These are phyloP conservation scores for Rostrohypoxylon terebratum DNA, from an alignment of 495 filamentous ascomycete genomes.

Conservation along the genomic window DNA sequence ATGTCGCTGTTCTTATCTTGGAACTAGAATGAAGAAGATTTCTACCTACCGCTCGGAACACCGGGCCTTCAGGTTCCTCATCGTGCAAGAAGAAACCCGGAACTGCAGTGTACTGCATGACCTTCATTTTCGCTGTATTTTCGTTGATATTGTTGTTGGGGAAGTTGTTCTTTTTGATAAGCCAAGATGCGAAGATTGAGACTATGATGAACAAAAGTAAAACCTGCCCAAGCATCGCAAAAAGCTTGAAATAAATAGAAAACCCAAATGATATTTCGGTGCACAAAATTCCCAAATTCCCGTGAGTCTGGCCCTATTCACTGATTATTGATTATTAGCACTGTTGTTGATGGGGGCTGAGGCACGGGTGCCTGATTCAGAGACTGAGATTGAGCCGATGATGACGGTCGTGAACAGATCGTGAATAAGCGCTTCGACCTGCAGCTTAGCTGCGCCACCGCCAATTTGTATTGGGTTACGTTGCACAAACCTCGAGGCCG, in stretches of 20 bases:
- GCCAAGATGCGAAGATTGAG: constrained; percentile 8
- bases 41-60: constrained; percentile 34
- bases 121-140: background rate
- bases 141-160: background rate
- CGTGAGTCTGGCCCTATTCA: constrained; percentile 13
- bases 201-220: background rate
- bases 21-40: background rate
- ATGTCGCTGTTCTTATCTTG: background rate
- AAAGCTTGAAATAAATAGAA: background rate
- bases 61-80: constrained; percentile 28
- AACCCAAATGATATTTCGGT: background rate
- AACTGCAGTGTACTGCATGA: constrained; percentile 17
- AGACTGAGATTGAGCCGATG: background rate
- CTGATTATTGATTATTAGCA: background rate
- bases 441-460: constrained; percentile 21
- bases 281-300: background rate
- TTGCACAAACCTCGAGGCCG: constrained; percentile 27
- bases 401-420: background rate
- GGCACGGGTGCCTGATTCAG: constrained; percentile 7
- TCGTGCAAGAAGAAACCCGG: constrained; percentile 37
- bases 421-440: constrained; percentile 8
- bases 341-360: background rate
- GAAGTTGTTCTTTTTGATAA: background rate
- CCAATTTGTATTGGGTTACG: constrained; percentile 10
- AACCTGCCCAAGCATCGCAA: constrained; percentile 7